These are phyloP conservation scores for Phaeomoniella chlamydospora DNA, from an alignment of 2,329 filamentous ascomycete genomes.

Conservation along the genomic window DNA sequence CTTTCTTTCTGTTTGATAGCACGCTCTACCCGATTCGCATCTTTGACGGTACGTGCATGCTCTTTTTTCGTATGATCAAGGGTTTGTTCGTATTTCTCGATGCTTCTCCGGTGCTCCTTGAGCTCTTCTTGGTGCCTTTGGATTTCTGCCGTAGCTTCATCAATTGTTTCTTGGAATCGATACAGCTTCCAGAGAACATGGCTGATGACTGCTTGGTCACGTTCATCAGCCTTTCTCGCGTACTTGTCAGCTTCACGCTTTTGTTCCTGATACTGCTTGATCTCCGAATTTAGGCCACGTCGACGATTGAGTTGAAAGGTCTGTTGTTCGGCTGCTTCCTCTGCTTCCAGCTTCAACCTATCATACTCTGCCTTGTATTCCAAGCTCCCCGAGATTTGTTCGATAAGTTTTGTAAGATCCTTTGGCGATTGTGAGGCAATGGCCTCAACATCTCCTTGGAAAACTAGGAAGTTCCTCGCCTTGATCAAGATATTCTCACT, in stretches of 20 bases:
- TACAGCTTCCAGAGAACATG: conserved; percentile 96
- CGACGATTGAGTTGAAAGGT: conserved; percentile 78
- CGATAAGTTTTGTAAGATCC: conserved; percentile 83
- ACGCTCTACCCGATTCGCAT: conserved; percentile 69
- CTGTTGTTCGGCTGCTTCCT: conserved; percentile 78
- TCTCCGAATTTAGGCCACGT: conserved; percentile 90
- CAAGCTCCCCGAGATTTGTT: conserved; percentile 92
- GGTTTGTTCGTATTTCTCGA: conserved; percentile 67
- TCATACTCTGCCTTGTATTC: conserved; percentile 95
- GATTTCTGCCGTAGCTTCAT: conserved; percentile 80
- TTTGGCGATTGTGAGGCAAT: conserved; percentile 92
- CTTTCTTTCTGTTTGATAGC: conserved; percentile 76
- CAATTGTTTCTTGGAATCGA: conserved; percentile 85
- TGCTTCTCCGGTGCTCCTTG: conserved; percentile 77
- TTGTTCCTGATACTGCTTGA: conserved; percentile 94
- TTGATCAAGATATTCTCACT: conserved; percentile 95
- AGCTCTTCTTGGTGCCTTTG: conserved; percentile 88
- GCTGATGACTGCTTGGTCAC: conserved; percentile 79
- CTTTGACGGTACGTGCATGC: conserved; percentile 62
- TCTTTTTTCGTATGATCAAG: conserved; percentile 72
- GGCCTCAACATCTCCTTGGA: conserved; percentile 94
- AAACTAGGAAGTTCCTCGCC: conserved; percentile 92
- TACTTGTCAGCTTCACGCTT: conserved; percentile 92
- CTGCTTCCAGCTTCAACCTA: conserved; percentile 67
- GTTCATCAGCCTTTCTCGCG: conserved; percentile 76